Evolutionary conservation across 129 eudicot genomes (phyloP), one percentile per base, ranked within the genome.

Genomic region (Chrysanthemum makinoi): DNA sequence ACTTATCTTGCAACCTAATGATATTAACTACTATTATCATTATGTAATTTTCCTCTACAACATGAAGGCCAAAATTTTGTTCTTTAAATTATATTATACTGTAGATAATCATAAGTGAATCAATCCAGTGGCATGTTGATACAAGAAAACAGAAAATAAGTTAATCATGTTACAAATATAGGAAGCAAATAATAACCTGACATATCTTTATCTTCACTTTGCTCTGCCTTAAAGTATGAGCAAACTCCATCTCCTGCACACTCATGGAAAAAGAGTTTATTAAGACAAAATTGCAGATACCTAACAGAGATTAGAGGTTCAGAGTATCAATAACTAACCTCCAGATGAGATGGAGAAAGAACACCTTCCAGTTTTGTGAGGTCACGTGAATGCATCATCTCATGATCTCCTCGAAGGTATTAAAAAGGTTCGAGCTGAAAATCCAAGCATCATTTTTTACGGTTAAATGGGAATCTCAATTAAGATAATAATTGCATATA

Each of bases 351-450:
- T 65, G 99, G 99, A 65, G 99, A 89, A 70, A 94, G 96, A 72
- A 94, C 99, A 49, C 99, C 96, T 90, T 94, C 96, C 75, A 94
- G 79, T 55, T 90, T 94, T 70, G 83, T 93, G 33, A 94, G 93
- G 81, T 94, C 99, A 56, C 97, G 95, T 58, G 82, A 80, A 82
- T 94, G 96, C 83, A 86, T 85, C 86, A 85, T 78, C 67, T 94
- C 99, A 62, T 94, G 99, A 76, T 94, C 99, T 82, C 87, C 99
- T n/a, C 97, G 93, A 87, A 94, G 74, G 67, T 94, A 77, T 82
- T 84, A 78, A 94, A 94, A 94, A 94, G 28, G 88, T 58, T 70
- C 97, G 86, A 51, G 99, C 99, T 92, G 83, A 63, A 57, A 75
- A 70, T 65, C 53, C 60, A 62, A 75, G 54, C 55, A 73, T 67